These are phyloP conservation scores for Penicillium olsonii DNA, from an alignment of 2,329 filamentous ascomycete genomes.

Conservation along the genomic window DNA sequence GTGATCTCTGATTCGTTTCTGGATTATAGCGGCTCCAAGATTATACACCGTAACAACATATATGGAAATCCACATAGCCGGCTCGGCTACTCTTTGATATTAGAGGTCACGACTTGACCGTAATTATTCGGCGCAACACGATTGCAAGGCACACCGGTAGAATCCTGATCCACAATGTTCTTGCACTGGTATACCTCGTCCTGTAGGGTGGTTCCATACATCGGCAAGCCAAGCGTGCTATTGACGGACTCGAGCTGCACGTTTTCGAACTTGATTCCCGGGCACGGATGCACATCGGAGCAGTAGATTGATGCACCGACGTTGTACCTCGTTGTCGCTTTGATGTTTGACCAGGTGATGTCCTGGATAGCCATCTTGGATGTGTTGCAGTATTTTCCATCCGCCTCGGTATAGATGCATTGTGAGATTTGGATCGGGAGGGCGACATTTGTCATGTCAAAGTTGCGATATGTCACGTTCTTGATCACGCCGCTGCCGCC, in stretches of 20 bases:
- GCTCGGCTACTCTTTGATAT: constrained; percentile 11
- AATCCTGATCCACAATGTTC: constrained; percentile 35
- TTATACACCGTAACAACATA: not conserved
- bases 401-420: constrained; percentile 27
- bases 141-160: constrained; percentile 29
- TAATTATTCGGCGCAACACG: constrained; percentile 26
- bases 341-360: constrained; percentile 53
- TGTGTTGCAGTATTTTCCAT: constrained; percentile 37
- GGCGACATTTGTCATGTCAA: constrained; percentile 24
- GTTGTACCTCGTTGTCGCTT: constrained; percentile 53
- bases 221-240: constrained; percentile 33
- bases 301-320: constrained; percentile 52
- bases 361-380: constrained; percentile 49
- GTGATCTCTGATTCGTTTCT: not conserved
- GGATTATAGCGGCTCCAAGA: not conserved
- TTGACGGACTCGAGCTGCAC: constrained; percentile 49
- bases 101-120: constrained; percentile 18
- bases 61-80: not conserved
- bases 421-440: constrained; percentile 30
- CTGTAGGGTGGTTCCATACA: constrained; percentile 22
- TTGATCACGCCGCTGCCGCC: constrained; percentile 25
- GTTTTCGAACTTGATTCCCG: constrained; percentile 48
- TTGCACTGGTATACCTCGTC: constrained; percentile 47
- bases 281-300: constrained; percentile 46
- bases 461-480: constrained; percentile 26